Conservation (phyloP, 768 basidiomycete genomes). For the Pholiota microspora region DNA sequence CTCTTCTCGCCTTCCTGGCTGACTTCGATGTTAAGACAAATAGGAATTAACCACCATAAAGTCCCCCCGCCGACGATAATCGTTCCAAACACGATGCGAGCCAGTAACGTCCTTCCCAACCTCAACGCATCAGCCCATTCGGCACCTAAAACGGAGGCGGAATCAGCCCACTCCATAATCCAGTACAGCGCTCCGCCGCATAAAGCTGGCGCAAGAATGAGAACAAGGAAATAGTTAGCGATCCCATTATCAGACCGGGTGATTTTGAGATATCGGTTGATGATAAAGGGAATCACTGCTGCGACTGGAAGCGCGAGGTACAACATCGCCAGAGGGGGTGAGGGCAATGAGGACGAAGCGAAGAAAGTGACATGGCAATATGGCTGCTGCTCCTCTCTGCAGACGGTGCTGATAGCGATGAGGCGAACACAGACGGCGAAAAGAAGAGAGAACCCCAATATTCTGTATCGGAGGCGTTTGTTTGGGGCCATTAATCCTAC, state of each 20-base stretch:
- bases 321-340: slow-evolving; percentile 61
- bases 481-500: slow-evolving; percentile 68
- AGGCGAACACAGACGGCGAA: slow-evolving; percentile 69
- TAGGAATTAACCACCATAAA: slow-evolving; percentile 71
- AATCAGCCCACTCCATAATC: slow-evolving; percentile 80
- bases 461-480: slow-evolving; percentile 65
- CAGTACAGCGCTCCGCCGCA: slow-evolving; percentile 65
- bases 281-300: slow-evolving; percentile 49
- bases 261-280: slow-evolving; percentile 56
- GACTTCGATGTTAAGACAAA: slow-evolving; percentile 67
- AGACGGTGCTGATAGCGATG: slow-evolving; percentile 83
- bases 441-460: slow-evolving; percentile 67
- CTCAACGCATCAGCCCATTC: slow-evolving; percentile 46
- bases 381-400: slow-evolving; percentile 92
- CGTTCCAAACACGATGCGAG: slow-evolving; percentile 51
- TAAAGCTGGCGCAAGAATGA: slow-evolving; percentile 57
- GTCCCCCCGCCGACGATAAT: slow-evolving; percentile 51
- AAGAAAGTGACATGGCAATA: slow-evolving; percentile 92
- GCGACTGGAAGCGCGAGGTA: slow-evolving; percentile 56
- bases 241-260: slow-evolving; percentile 76
- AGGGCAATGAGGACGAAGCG: slow-evolving; percentile 63
- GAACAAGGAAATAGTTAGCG: slow-evolving; percentile 60
- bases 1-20: slow-evolving; percentile 29
- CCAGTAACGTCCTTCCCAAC: slow-evolving; percentile 55
- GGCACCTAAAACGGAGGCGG: slow-evolving; percentile 42